A percentile compares a stretch with the other conserved stretches of the same genome.
phyloP scores from a whole-genome alignment of 345 rosid species.

The Acer negundo region DNA sequence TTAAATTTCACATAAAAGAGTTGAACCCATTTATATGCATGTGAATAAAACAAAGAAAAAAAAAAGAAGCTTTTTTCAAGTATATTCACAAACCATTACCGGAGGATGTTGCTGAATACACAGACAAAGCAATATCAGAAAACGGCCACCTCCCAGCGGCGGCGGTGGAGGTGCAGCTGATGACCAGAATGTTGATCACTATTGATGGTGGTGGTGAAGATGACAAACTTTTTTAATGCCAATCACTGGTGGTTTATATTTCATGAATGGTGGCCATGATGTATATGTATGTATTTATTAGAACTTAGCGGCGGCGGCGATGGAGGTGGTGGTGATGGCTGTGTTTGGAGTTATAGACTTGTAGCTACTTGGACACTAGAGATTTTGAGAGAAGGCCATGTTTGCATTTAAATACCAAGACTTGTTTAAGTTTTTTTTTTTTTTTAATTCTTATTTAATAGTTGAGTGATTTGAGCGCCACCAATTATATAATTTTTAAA shows the following conservation, averaged over 20 bases:
- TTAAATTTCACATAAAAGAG: conserved; percentile 53
- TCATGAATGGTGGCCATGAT: not conserved
- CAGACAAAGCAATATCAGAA: not conserved
- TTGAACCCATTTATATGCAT: conserved; percentile 43
- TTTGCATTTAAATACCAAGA: conserved; percentile 13
- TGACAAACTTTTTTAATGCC: not conserved
- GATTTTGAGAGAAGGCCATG: conserved; percentile 4
- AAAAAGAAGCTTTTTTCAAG: conserved; percentile 14
- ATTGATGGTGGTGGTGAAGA: conserved; percentile 3
- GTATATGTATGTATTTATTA: not conserved
- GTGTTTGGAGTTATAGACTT: conserved; percentile 21
- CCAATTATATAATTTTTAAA: conserved; percentile 21
- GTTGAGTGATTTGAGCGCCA: conserved; percentile 41
- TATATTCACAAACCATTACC: conserved; percentile 25
- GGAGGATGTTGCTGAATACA: conserved; percentile 15
- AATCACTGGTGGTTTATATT: not conserved
- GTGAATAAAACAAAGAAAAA: conserved; percentile 38
- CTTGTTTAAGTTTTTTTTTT: not conserved
- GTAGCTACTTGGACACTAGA: conserved; percentile 7
- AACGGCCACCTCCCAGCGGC: not conserved
- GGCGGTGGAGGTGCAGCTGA: too few species aligned
- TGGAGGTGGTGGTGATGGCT: conserved; percentile 14
- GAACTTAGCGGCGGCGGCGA: not conserved
- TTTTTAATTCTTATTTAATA: not conserved
- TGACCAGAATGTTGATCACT: too few species aligned